Base-by-base conservation (phyloP, 1,139 yeast species). In the Groenewaldozyma auringiensis region DNA sequence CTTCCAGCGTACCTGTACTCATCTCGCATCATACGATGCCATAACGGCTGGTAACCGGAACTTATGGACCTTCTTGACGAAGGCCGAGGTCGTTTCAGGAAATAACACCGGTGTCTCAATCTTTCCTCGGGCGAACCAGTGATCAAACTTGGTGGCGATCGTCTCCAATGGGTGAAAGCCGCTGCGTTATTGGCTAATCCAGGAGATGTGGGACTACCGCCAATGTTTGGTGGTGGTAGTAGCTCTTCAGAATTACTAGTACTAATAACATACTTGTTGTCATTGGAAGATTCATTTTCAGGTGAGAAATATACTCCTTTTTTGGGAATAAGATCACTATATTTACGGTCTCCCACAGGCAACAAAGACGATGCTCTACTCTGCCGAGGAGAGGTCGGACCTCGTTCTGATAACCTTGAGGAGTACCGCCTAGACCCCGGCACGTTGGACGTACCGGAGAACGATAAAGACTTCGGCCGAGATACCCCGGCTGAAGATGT, bases 21-120 rank as follows among this genome's bases (percentile, higher is more conserved):
- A 14, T 50, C 49, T 8, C 62, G 50, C 50, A 59, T 47, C 20
- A 57, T 45, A 14, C 57, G 50, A 41, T 59, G 62, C 63, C 63
- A 58, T 31, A 51, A 44, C 2, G 63, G 62, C 52, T 54, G 54
- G 20, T 45, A 32, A 29, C 45, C 45, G 22, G 49, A 14, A 25
- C 29, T 25, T 25, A 8, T 11, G 4, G 22, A 18, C 22, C 25
- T 14, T 13, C 38, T 16, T 48, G 48, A 50, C 4, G 55, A 55
- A 21, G 62, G 61, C 3, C 48, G 40, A 3, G 61, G 62, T 20
- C 52, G 49, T 41, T 57, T 58, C 22, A 51, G 43, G 37, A 48
- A 48, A 42, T 46, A 49, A 42, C 58, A 57, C 18, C 62, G 51
- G 38, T 50, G 51, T 22, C 50, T 48, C 21, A 58, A 50, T 27